Evolutionary conservation across 2,329 filamentous ascomycete genomes (phyloP).

Genomic region (Microcyclospora tardicrescens): DNA sequence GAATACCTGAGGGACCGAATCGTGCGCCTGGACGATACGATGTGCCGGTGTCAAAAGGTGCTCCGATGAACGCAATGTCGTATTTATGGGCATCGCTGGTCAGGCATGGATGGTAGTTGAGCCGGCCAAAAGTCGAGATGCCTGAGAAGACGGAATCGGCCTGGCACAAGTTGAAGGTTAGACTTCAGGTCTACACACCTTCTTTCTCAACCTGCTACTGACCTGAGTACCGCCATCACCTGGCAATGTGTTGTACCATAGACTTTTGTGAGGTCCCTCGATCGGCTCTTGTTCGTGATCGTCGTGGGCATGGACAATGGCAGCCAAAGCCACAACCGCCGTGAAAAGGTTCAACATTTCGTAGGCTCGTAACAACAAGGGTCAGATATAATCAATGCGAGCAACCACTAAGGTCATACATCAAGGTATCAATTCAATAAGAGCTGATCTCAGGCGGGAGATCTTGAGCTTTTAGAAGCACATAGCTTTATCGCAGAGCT

Average conservation of each 20-base stretch:
- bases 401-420: conserved; percentile 5
- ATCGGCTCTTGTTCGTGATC: conserved; percentile 45
- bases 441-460: too few species aligned
- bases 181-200: background rate
- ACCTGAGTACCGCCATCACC: conserved; percentile 77
- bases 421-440: conserved; percentile 1
- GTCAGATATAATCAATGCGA: background rate
- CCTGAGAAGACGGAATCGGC: conserved; percentile 82
- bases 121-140: conserved; percentile 71
- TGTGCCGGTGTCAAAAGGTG: conserved; percentile 70
- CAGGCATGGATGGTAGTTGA: conserved; percentile 67
- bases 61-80: conserved; percentile 76
- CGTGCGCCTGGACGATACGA: conserved; percentile 74
- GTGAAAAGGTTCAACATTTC: conserved; percentile 14
- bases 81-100: conserved; percentile 57
- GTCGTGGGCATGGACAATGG: conserved; percentile 46
- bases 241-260: conserved; percentile 75
- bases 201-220: background rate
- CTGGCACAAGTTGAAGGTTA: conserved; percentile 28
- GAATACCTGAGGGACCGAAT: conserved; percentile 72
- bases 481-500: too few species aligned
- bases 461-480: too few species aligned
- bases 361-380: background rate
- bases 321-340: conserved; percentile 25
- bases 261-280: conserved; percentile 56